Evolutionary conservation across 805 yeast genomes (phyloP).

Genomic region (Kodamaea neixiangensis): DNA sequence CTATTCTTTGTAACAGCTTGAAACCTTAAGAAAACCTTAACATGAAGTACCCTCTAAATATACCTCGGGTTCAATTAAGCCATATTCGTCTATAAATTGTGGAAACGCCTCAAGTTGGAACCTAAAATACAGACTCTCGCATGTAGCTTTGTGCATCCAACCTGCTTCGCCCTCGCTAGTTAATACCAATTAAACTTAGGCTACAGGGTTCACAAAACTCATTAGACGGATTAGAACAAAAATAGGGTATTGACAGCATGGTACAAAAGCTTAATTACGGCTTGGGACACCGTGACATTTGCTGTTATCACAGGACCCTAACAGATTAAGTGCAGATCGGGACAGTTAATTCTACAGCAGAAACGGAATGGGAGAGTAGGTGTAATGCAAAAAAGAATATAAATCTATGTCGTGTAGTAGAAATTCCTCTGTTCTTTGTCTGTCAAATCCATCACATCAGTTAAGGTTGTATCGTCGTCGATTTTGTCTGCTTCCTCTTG

Average conservation of each 20-base stretch:
- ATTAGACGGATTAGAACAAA: neutral
- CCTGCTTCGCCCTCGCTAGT: neutral
- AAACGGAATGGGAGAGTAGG: neutral
- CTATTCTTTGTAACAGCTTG: neutral
- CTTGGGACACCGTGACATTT: neutral
- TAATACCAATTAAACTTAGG: neutral
- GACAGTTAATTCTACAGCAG: neutral
- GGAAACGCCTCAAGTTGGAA: neutral
- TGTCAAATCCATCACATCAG: slow-evolving; percentile 19
- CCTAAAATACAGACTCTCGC: neutral
- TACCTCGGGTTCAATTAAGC: neutral
- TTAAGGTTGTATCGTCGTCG: slow-evolving; percentile 6
- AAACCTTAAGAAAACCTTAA: too few relatives aligned
- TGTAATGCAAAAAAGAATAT: neutral
- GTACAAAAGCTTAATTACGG: neutral
- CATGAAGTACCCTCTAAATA: too few relatives aligned
- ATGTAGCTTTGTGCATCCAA: neutral
- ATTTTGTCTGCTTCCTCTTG: slow-evolving; percentile 9
- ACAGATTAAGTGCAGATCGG: neutral
- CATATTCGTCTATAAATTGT: neutral
- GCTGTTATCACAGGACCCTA: neutral
- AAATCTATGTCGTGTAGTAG: slow-evolving; percentile 18
- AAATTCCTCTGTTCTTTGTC: slow-evolving; percentile 22
- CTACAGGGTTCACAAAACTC: neutral
- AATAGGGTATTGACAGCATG: slow-evolving; percentile 1